phyloP scores from a whole-genome alignment of 768 basidiomycete genomes.

The Lactifluus echinatus region DNA sequence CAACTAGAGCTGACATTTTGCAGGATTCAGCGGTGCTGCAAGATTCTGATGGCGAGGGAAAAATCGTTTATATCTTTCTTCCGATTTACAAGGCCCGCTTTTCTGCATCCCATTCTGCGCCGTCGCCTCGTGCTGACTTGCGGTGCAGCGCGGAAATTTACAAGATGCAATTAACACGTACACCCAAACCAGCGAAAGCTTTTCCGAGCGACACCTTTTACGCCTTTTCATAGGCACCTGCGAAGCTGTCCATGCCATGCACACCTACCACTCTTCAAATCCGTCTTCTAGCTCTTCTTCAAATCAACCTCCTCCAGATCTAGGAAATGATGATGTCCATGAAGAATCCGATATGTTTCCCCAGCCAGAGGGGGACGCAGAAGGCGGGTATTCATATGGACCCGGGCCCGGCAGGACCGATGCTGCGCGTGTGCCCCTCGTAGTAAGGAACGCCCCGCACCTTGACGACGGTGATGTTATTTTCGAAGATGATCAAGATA shows the following conservation, averaged over 20 bases:
- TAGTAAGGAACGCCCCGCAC: constrained; percentile 38
- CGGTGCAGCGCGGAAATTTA: constrained; percentile 71
- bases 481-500: constrained; percentile 77
- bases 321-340: constrained; percentile 31
- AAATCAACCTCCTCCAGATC: constrained; percentile 16
- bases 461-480: constrained; percentile 51
- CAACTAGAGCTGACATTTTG: constrained; percentile 14
- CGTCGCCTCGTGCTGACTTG: constrained; percentile 15
- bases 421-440: constrained; percentile 42
- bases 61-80: constrained; percentile 93
- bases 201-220: constrained; percentile 84
- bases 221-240: constrained; percentile 91
- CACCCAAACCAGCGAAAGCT: constrained; percentile 70
- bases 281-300: constrained; percentile 22
- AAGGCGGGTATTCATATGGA: constrained; percentile 68
- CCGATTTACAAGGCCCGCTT: constrained; percentile 78
- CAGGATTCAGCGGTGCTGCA: constrained; percentile 93
- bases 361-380: constrained; percentile 65
- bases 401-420: constrained; percentile 22
- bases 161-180: constrained; percentile 91
- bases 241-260: constrained; percentile 90
- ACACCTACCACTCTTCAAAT: constrained; percentile 62
- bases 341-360: constrained; percentile 68
- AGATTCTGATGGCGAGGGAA: constrained; percentile 86
- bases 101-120: neutral